These are phyloP conservation scores for Cunninghamia lanceolata DNA, from an alignment of 75 land plant genomes.

Conservation along the genomic window DNA sequence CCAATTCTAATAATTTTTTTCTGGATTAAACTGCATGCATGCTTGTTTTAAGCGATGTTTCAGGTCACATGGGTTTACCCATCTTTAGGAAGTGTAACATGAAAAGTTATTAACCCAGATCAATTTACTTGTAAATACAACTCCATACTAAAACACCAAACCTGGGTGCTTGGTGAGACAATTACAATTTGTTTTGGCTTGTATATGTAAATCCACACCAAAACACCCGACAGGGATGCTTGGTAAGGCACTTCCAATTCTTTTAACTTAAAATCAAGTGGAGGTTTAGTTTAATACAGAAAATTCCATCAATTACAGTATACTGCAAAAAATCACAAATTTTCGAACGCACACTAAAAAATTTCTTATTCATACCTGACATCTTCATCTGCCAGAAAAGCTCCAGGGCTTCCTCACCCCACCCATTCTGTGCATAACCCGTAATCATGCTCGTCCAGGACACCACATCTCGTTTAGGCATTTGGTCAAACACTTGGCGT, in stretches of 20 bases:
- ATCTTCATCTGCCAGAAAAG: conserved; percentile 41
- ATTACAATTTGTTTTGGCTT: background rate
- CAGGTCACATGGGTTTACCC: background rate
- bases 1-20: background rate
- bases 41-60: background rate
- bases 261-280: background rate
- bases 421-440: conserved; percentile 24
- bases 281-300: background rate
- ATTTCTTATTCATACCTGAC: conserved; percentile 29
- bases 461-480: conserved; percentile 43
- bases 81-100: background rate
- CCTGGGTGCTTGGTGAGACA: background rate
- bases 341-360: background rate
- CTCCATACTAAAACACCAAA: background rate
- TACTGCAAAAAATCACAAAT: background rate
- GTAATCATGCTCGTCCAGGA: conserved; percentile 63
- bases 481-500: conserved; percentile 45
- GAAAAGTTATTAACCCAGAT: background rate
- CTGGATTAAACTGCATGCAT: background rate
- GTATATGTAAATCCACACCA: background rate
- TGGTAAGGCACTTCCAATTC: background rate
- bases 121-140: background rate
- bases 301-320: background rate
- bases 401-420: conserved; percentile 16
- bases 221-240: background rate